These are phyloP conservation scores for Hysterium pulicare DNA, from an alignment of 2,329 filamentous ascomycete genomes.

Conservation along the genomic window DNA sequence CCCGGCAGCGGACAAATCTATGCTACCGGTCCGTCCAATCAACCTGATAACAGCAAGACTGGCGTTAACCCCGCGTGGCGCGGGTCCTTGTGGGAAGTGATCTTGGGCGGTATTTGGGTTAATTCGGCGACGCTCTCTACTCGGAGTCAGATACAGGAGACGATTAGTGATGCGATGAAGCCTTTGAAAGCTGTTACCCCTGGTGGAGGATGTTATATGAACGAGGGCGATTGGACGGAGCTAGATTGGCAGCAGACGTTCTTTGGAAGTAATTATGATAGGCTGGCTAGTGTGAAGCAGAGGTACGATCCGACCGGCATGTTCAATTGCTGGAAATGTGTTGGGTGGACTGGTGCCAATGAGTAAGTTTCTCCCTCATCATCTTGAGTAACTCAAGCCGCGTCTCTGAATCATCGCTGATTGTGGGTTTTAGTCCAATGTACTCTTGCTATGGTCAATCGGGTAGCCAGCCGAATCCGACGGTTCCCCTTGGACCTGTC, in stretches of 20 bases:
- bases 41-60: constrained; percentile 28
- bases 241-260: constrained; percentile 34
- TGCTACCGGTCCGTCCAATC: constrained; percentile 31
- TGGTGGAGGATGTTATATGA: constrained; percentile 35
- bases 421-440: constrained; percentile 16
- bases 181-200: constrained; percentile 33
- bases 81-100: constrained; percentile 31
- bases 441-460: constrained; percentile 29
- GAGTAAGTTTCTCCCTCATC: constrained; percentile 20
- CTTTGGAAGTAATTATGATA: constrained; percentile 31
- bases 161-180: constrained; percentile 26
- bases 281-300: constrained; percentile 25
- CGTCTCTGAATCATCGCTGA: background rate
- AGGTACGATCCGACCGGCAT: constrained; percentile 28
- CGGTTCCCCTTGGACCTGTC: no score
- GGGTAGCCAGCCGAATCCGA: constrained; percentile 15
- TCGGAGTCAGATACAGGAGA: constrained; percentile 26
- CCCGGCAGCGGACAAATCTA: constrained; percentile 32
- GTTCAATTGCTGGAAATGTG: constrained; percentile 38
- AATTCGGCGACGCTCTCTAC: constrained; percentile 13
- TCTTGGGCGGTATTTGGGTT: constrained; percentile 32
- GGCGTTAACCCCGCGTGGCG: constrained; percentile 32
- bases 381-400: background rate
- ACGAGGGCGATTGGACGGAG: constrained; percentile 35
- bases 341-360: constrained; percentile 33